Base-by-base conservation (phyloP, 2,329 filamentous ascomycete genomes). In the Basipetospora sp. region DNA sequence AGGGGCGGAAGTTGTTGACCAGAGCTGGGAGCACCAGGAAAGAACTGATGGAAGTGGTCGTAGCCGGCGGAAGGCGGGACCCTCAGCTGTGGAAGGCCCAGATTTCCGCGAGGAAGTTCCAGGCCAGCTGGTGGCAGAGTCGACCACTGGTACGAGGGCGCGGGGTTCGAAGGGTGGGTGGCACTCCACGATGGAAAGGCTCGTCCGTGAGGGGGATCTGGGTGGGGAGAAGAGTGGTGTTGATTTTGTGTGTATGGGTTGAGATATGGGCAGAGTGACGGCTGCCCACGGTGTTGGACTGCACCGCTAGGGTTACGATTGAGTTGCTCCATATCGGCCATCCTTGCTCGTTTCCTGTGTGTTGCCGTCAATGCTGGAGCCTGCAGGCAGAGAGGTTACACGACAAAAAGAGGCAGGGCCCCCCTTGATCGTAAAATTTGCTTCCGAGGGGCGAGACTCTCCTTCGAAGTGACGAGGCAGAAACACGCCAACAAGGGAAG, bases 311-410 rank as follows among this genome's bases (percentile, higher is more conserved):
- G 16, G 25, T 13, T 34, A 17, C 36, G 36, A 18, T 39, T 39
- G 16, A 26, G 14, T 13, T 33, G 31, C n/a, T 39, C 36, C 36
- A 39, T 39, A 6, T 39, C 31, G 20, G 26, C 34, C 26, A 26
- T 34, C 13, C n/a, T 22, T 26, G 17, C 22, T 15, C 13, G 20
- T 13, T 15, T 25, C 4, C 13, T 22, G 18, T 9, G 13, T 13
- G 13, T 10, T 14, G 32, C 15, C 18, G 32, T 20, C 16, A 17
- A 8, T 13, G 19, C 10, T 20, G 13, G n/a, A n/a, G n/a, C n/a
- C n/a, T n/a, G n/a, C n/a, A n/a, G n/a, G n/a, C n/a, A n/a, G n/a
- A n/a, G 22, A 25, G 6, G 22, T 25, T 25, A 25, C 22, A 25
- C 22, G 22, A 6, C 22, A 25, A 25, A 25, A 25, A 25, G 22